phyloP scores from a whole-genome alignment of 805 yeast species.

The Cyberlindnera maritima region DNA sequence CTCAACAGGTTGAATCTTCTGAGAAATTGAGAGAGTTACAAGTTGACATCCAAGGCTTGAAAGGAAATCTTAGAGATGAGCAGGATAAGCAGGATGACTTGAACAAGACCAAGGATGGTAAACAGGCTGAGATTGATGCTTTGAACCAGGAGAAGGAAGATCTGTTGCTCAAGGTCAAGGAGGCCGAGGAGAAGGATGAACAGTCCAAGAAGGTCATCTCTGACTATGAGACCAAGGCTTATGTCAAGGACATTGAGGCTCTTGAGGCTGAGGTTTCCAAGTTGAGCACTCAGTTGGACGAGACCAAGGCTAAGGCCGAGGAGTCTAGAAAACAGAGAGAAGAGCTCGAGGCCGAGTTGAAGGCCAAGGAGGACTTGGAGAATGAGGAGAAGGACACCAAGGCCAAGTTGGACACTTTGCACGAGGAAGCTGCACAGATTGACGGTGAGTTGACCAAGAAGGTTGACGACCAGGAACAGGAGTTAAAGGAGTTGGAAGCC shows the following conservation, averaged over 20 bases:
- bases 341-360: constrained; percentile 8
- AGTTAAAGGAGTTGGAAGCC: constrained; percentile 12
- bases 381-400: constrained; percentile 14
- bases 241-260: constrained; percentile 17
- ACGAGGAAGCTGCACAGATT: constrained; percentile 16
- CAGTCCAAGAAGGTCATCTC: constrained; percentile 14
- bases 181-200: constrained; percentile 11
- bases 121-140: constrained; percentile 18
- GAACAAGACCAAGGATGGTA: constrained; percentile 13
- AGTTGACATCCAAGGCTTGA: constrained; percentile 18
- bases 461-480: constrained; percentile 14
- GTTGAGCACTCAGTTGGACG: constrained; percentile 12
- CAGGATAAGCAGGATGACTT: constrained; percentile 20
- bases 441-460: constrained; percentile 12
- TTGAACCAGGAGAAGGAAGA: constrained; percentile 22
- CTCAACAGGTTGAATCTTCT: constrained; percentile 23
- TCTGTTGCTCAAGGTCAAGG: constrained; percentile 11
- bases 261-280: constrained; percentile 20
- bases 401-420: constrained; percentile 17
- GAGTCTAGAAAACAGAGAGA: constrained; percentile 13
- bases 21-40: constrained; percentile 21
- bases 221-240: constrained; percentile 13
- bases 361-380: constrained; percentile 15
- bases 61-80: constrained; percentile 17
- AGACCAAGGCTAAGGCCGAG: constrained; percentile 13